phyloP scores from a whole-genome alignment of 768 basidiomycete species.

The Candolleomyces efflorescens region DNA sequence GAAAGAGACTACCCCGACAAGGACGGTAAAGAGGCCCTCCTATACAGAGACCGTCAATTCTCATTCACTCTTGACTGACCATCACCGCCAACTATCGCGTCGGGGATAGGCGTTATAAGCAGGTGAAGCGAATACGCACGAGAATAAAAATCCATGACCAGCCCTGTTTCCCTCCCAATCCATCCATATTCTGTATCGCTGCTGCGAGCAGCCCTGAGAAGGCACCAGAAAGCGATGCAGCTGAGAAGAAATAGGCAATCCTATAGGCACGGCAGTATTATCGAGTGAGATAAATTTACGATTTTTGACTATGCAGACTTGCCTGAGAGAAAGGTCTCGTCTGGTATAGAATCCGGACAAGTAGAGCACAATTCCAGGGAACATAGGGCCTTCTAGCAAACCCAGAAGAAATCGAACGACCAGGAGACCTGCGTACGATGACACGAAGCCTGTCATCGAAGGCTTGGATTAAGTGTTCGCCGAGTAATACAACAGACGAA shows the following conservation, averaged over 20 bases:
- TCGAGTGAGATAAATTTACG: not conserved
- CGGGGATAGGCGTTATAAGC: not conserved
- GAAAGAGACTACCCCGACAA: slow-evolving; percentile 42
- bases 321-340: slow-evolving; percentile 28
- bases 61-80: no score
- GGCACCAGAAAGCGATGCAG: slow-evolving; percentile 48
- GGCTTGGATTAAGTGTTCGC: not conserved
- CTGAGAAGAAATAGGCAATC: slow-evolving; percentile 36
- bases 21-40: slow-evolving; percentile 46
- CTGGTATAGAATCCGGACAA: slow-evolving; percentile 37
- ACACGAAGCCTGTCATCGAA: slow-evolving; percentile 34
- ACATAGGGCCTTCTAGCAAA: slow-evolving; percentile 45
- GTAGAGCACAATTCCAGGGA: slow-evolving; percentile 36
- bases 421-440: slow-evolving; percentile 42
- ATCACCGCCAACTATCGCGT: not conserved
- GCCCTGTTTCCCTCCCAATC: slow-evolving; percentile 43
- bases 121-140: slow-evolving; percentile 9
- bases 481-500: not conserved
- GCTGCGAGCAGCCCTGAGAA: slow-evolving; percentile 64
- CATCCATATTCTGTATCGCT: slow-evolving; percentile 55
- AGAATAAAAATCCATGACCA: slow-evolving; percentile 43
- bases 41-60: slow-evolving; percentile 2
- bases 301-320: not conserved
- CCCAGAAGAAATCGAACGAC: slow-evolving; percentile 50
- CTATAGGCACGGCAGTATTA: slow-evolving; percentile 16